Evolutionary conservation across 139 green algal genomes (phyloP).

Genomic region (Coccomyxa sp.): DNA sequence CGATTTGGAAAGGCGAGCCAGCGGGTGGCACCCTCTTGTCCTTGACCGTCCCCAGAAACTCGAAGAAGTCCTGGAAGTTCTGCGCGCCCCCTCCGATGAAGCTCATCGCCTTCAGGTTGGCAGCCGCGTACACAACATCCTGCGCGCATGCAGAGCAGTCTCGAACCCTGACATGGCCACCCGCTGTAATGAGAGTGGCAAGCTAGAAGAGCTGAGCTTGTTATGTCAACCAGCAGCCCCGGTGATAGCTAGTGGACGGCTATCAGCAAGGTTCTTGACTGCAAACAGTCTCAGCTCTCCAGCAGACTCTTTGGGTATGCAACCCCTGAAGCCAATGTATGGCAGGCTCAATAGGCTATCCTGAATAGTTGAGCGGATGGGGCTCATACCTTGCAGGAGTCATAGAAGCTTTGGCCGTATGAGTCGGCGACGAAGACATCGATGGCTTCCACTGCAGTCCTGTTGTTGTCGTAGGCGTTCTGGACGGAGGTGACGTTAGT

Average conservation of each 20-base stretch:
- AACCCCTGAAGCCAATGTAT: too few relatives aligned
- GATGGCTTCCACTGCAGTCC: slow-evolving; percentile 43
- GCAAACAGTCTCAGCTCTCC: too few relatives aligned
- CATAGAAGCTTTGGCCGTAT: slow-evolving; percentile 60
- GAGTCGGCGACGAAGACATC: slow-evolving; percentile 33
- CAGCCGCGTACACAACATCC: slow-evolving; percentile 33
- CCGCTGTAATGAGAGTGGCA: too few relatives aligned
- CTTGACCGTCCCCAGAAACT: slow-evolving; percentile 80
- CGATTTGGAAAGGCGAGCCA: slow-evolving; percentile 67
- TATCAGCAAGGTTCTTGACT: too few relatives aligned
- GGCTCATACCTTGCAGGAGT: slow-evolving; percentile 67
- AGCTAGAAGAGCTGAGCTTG: too few relatives aligned
- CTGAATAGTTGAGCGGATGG: neutral
- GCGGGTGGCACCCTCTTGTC: slow-evolving; percentile 53
- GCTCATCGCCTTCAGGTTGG: slow-evolving; percentile 77
- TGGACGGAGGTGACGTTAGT: slow-evolving; percentile 70
- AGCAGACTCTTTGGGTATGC: too few relatives aligned
- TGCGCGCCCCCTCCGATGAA: slow-evolving; percentile 79
- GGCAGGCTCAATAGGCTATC: too few relatives aligned
- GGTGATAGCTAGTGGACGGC: too few relatives aligned
- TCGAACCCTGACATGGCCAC: too few relatives aligned
- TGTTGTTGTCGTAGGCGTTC: slow-evolving; percentile 29
- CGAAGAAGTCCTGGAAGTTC: slow-evolving; percentile 68
- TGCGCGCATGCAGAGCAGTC: neutral
- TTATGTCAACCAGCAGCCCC: too few relatives aligned